Evolutionary conservation across 257 asterid species (phyloP).

Genomic region (Salvia rosmarinus): DNA sequence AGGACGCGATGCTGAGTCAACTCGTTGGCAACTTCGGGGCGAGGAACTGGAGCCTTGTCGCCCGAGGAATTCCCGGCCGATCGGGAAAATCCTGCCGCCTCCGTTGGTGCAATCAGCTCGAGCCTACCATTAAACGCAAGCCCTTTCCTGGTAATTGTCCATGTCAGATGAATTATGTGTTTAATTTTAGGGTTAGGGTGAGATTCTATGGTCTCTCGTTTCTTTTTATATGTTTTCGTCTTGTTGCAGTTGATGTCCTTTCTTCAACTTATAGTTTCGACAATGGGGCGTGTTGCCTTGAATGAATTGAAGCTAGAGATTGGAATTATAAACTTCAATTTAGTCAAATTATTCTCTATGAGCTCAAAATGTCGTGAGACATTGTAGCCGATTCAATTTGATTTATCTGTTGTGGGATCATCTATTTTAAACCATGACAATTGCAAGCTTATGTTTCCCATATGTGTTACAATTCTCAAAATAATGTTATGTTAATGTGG

Average conservation of each 20-base stretch:
- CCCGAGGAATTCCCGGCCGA: constrained; percentile 88
- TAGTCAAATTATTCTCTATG: background rate
- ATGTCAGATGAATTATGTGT: background rate
- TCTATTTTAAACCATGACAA: background rate
- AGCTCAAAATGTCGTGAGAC: background rate
- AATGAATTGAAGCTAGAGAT: constrained; percentile 13
- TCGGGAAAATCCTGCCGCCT: constrained; percentile 93
- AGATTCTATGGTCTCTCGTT: background rate
- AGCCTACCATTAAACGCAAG: constrained; percentile 78
- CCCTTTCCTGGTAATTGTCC: constrained; percentile 69
- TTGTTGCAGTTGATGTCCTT: constrained; percentile 10
- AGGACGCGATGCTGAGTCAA: constrained; percentile 68
- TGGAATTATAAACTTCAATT: constrained; percentile 8
- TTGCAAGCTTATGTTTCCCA: constrained; percentile 2
- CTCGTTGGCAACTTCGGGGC: constrained; percentile 77
- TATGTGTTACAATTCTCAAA: background rate
- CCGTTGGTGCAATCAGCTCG: constrained; percentile 97
- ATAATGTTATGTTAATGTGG: constrained; percentile 1
- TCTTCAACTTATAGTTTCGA: constrained; percentile 6
- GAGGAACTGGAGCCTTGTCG: constrained; percentile 84
- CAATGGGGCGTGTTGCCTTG: constrained; percentile 7
- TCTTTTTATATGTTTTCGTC: background rate
- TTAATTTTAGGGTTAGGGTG: constrained; percentile 1
- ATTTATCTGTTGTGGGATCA: background rate
- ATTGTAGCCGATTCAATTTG: constrained; percentile 21